Percentiles rank a stretch among this genome's conserved stretches.
Evolutionary conservation across 116 monocot species (phyloP).

Genomic region (Posidonia oceanica): DNA sequence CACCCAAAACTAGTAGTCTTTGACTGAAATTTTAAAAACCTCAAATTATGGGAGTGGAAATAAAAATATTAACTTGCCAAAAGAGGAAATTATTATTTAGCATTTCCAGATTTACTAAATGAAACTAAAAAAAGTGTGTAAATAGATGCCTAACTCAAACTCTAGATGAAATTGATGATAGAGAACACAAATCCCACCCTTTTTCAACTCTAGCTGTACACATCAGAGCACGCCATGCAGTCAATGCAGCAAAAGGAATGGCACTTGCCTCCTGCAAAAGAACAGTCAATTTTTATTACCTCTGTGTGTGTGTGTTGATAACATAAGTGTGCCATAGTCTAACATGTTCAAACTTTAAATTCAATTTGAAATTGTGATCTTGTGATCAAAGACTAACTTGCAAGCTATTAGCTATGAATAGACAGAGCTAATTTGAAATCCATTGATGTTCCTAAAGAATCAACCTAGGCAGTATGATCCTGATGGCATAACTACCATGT

Average conservation of each 20-base stretch:
- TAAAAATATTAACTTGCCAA: neutral
- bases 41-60: neutral
- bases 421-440: too few species aligned
- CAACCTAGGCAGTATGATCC: too few species aligned
- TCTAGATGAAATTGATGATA: neutral
- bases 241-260: conserved; percentile 98
- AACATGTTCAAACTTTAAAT: too few species aligned
- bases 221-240: conserved; percentile 93
- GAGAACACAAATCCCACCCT: conserved; percentile 37
- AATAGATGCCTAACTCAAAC: neutral
- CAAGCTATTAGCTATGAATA: too few species aligned
- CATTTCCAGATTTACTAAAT: conserved; percentile 1
- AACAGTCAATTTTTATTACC: neutral
- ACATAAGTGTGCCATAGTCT: too few species aligned
- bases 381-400: too few species aligned
- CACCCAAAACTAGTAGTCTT: conserved; percentile 84
- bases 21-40: conserved; percentile 34
- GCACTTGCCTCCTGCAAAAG: conserved; percentile 84
- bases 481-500: too few species aligned
- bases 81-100: conserved; percentile 1
- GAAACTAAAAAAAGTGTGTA: neutral
- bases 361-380: too few species aligned
- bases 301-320: too few species aligned
- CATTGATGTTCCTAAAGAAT: too few species aligned
- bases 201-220: conserved; percentile 74